Base-by-base conservation (phyloP, 2,329 filamentous ascomycete genomes). In the Alternaria hordeiaustralica region DNA sequence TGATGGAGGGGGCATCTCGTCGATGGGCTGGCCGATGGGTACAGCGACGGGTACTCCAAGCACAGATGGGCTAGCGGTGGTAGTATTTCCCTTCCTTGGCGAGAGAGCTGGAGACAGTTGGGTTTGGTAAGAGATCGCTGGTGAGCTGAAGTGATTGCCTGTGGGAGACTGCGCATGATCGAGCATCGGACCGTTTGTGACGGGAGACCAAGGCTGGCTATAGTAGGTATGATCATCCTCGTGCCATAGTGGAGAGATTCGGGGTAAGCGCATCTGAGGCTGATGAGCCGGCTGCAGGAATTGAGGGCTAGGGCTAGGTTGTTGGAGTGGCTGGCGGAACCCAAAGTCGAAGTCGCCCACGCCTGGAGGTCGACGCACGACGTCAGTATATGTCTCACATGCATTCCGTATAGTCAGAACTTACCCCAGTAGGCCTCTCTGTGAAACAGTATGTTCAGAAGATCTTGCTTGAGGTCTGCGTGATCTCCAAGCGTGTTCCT, bases 221-320 rank as follows among this genome's bases (percentile, higher is more conserved):
- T 59, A 43, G 25, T 44, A 41, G 25, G 20, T 10, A 7, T 61
- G 63, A 30, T 53, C 25, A 20, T 47, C 20, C 10, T 63, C 11
- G 25, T 59, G 47, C 71, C 72, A 73, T 3, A 60, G 55, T 3
- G 65, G 49, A 20, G 66, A 64, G 1, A 69, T 55, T 1, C 68
- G 64, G 30, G 73, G 71, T 12, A 74, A 54, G 21, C 60, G 64
- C 26, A 74, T 55, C 20, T 72, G 68, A 12, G 68, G 73, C 28
- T 76, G 61, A 55, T 76, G 70, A 20, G 62, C 28, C 4, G 74
- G 71, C 41, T 78, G 68, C 26, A 78, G 60, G 51, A 71, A 73
- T 6, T 58, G 62, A 8, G 75, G 73, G 5, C 45, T 47, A n/a
- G 64, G 26, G 28, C 26, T 33, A 9, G 55, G 30, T 58, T 50